A percentile compares a stretch with the other conserved stretches of the same genome.
phyloP scores from a whole-genome alignment of 2,329 filamentous ascomycete genomes.

The Sarocladiaceae sp. region DNA sequence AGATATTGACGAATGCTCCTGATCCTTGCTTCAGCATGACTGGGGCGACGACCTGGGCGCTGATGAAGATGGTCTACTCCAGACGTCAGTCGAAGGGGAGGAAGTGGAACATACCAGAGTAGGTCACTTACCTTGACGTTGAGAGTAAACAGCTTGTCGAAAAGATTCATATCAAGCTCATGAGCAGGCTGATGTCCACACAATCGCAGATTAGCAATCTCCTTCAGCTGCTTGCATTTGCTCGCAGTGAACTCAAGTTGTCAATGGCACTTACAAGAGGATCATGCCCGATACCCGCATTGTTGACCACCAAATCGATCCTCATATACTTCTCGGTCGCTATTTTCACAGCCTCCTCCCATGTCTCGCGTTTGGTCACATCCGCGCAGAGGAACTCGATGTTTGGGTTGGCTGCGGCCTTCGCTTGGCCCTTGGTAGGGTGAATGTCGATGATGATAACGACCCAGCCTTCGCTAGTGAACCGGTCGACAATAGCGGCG shows the following conservation, averaged over 20 bases:
- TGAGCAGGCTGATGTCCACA: constrained; percentile 1
- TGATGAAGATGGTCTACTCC: background rate
- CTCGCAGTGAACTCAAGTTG: too few species aligned
- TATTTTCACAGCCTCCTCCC: background rate
- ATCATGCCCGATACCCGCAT: constrained; percentile 1
- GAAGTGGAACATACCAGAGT: too few species aligned
- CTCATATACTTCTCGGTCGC: constrained; percentile 1
- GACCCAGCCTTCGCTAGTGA: background rate
- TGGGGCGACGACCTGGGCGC: constrained; percentile 5
- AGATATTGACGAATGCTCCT: constrained; percentile 4
- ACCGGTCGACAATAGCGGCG: constrained; percentile 8
- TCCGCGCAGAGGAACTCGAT: constrained; percentile 1
- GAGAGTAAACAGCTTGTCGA: background rate
- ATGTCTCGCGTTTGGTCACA: constrained; percentile 3
- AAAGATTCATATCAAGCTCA: background rate
- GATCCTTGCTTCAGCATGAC: constrained; percentile 4
- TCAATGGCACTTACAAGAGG: background rate
- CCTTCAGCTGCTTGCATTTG: background rate
- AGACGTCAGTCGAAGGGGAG: background rate
- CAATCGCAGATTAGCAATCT: background rate
- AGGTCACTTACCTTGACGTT: constrained; percentile 3
- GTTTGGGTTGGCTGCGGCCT: background rate
- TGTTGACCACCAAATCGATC: constrained; percentile 7
- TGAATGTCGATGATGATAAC: constrained; percentile 8
- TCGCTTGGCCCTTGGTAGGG: background rate